phyloP scores from a whole-genome alignment of 768 basidiomycete species.

The Suillus brevipes region DNA sequence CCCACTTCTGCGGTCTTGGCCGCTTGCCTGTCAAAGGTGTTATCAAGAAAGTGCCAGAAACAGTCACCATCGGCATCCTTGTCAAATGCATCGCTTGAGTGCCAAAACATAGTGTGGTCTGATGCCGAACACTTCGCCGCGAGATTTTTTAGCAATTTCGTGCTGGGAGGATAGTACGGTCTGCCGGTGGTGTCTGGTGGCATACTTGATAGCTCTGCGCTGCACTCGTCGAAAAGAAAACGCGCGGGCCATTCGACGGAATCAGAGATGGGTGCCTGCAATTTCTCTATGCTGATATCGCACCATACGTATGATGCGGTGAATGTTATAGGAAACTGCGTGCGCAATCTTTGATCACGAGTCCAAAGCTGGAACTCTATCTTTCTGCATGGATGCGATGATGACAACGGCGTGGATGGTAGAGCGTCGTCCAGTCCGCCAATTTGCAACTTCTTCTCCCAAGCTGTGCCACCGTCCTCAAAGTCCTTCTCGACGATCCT shows the following conservation, averaged over 20 bases:
- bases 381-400: constrained; percentile 1
- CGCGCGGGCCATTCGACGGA: background rate
- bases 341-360: background rate
- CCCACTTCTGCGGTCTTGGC: background rate
- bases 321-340: background rate
- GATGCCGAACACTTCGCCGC: background rate
- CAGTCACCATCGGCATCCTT: background rate
- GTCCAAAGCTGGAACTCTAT: constrained; percentile 12
- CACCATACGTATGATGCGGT: background rate
- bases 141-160: background rate
- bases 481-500: background rate
- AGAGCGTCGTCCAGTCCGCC: background rate
- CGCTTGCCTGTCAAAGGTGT: background rate
- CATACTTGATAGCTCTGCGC: background rate
- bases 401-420: background rate
- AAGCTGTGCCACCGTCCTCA: constrained; percentile 2
- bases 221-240: background rate
- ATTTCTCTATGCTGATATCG: background rate
- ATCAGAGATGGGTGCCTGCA: background rate
- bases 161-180: background rate
- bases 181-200: background rate
- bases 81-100: background rate
- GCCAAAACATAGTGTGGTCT: background rate
- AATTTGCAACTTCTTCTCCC: background rate
- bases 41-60: background rate